These are phyloP conservation scores for Krasilnikovozyma curviuscula DNA, from an alignment of 768 basidiomycete genomes.

Conservation along the genomic window DNA sequence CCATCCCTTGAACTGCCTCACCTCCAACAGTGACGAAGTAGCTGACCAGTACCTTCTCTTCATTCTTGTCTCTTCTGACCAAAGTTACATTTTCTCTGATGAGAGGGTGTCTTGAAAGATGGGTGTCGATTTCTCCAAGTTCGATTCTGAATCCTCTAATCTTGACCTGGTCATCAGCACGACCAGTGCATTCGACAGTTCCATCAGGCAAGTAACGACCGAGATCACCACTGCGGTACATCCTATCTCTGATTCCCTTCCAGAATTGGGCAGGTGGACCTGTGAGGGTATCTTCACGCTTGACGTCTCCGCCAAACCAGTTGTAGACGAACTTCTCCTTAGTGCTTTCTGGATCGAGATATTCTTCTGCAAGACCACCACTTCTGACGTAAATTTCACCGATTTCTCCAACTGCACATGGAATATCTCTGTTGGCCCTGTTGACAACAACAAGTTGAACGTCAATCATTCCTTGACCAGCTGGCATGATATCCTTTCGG, in stretches of 20 bases:
- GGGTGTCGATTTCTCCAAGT: slow-evolving; percentile 90
- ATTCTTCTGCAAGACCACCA: slow-evolving; percentile 87
- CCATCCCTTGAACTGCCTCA: slow-evolving; percentile 42
- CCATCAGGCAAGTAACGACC: slow-evolving; percentile 86
- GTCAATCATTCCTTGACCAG: slow-evolving; percentile 91
- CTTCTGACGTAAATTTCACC: slow-evolving; percentile 97
- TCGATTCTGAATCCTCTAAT: slow-evolving; percentile 98
- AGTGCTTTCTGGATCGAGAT: slow-evolving; percentile 63
- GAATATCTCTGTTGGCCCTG: slow-evolving; percentile 57
- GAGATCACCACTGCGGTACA: slow-evolving; percentile 94
- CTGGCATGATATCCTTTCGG: slow-evolving; percentile 95
- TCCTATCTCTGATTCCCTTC: slow-evolving; percentile 88
- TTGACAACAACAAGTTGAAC: slow-evolving; percentile 95
- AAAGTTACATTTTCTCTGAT: slow-evolving; percentile 96
- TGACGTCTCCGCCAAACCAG: slow-evolving; percentile 51
- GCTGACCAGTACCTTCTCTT: slow-evolving; percentile 93
- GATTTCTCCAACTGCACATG: slow-evolving; percentile 86
- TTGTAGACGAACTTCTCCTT: slow-evolving; percentile 82
- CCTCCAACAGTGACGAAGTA: slow-evolving; percentile 84
- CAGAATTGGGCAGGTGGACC: slow-evolving; percentile 48
- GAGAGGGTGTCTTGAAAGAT: slow-evolving; percentile 77
- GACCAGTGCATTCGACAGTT: slow-evolving; percentile 84
- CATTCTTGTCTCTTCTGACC: slow-evolving; percentile 90
- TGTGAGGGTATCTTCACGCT: slow-evolving; percentile 50
- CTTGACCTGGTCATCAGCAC: slow-evolving; percentile 97